These are phyloP conservation scores for Trichoderma asperelloides DNA, from an alignment of 495 filamentous ascomycete genomes.

Conservation along the genomic window DNA sequence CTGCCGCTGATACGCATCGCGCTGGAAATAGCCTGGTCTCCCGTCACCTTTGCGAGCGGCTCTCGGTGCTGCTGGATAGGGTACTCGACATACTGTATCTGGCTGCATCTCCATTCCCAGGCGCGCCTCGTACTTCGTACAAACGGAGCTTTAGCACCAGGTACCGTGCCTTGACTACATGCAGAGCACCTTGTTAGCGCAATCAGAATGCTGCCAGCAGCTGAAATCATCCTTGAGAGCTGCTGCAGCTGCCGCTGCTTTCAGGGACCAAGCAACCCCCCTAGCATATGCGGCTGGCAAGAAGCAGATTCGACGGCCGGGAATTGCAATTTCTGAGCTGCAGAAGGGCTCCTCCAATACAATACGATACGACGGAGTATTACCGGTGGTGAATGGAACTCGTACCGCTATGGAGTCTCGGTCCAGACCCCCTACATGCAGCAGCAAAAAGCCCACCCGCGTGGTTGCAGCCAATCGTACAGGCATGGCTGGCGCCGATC, in stretches of 20 bases:
- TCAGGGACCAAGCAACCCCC: neutral
- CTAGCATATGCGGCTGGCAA: neutral
- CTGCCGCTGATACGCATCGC: neutral
- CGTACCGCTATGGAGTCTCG: neutral
- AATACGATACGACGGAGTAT: neutral
- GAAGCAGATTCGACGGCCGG: neutral
- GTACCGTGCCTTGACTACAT: neutral
- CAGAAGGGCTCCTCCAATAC: neutral
- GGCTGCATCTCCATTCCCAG: neutral
- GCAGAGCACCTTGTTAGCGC: neutral
- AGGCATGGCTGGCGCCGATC: slow-evolving; percentile 5
- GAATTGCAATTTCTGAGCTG: neutral
- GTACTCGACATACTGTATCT: neutral
- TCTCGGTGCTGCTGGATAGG: neutral
- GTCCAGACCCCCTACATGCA: neutral
- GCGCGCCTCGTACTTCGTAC: neutral
- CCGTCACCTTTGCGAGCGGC: neutral
- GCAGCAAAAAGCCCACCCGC: neutral
- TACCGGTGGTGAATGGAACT: neutral
- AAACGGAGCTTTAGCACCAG: neutral
- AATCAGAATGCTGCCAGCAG: neutral
- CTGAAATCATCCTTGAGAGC: neutral
- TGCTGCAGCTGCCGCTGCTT: neutral
- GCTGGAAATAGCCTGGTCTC: neutral
- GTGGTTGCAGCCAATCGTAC: neutral